Evolutionary conservation across 2,329 filamentous ascomycete genomes (phyloP), one percentile per base, ranked within the genome.

Genomic region (Helminthosporium solani): DNA sequence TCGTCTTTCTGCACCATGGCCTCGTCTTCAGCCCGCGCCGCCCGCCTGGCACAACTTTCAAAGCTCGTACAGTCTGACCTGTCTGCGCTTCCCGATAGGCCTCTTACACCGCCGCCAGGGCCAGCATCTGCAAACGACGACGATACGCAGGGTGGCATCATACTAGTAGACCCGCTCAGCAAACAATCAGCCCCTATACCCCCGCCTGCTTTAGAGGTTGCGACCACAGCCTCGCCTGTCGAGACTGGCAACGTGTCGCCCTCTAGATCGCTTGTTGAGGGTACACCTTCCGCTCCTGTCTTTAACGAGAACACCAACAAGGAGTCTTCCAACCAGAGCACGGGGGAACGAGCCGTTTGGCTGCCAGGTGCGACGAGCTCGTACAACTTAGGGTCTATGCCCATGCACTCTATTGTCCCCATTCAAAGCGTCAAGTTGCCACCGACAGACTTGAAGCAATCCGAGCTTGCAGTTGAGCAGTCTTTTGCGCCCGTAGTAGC

Each of bases 401-500:
- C 47, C 7, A 43, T 42, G 12, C 34, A 47, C n/a, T 42, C 42
- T 21, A n/a, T 42, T 18, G n/a, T 52, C 16, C 18, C 52, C 18
- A n/a, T 51, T 19, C 18, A 49, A n/a, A 21, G 39, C 4, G 12
- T 31, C 15, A 44, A 50, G 20, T 54, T 61, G 12, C 52, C 63
- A 7, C 39, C 44, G 2, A 48, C 44, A 7, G 33, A 47, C 11
- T 54, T 67, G 1, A 47, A 52, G 19, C 51, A 53, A 27, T 70
- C 70, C 25, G 58, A 73, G 27, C 56, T 67, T 15, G 63, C 67
- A 2, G 58, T 65, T 18, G 61, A 69, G 36, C 47, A 40, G 7
- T 73, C 53, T 40, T 76, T 75, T 54, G 63, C 61, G 16, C 70
- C 75, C 1, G 70, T 77, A 39, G 33, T 64, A 6, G 70, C 81